Evolutionary conservation across 441 rosid genomes (phyloP), one percentile per base, ranked within the genome.

Genomic region (Caryocar brasiliense): DNA sequence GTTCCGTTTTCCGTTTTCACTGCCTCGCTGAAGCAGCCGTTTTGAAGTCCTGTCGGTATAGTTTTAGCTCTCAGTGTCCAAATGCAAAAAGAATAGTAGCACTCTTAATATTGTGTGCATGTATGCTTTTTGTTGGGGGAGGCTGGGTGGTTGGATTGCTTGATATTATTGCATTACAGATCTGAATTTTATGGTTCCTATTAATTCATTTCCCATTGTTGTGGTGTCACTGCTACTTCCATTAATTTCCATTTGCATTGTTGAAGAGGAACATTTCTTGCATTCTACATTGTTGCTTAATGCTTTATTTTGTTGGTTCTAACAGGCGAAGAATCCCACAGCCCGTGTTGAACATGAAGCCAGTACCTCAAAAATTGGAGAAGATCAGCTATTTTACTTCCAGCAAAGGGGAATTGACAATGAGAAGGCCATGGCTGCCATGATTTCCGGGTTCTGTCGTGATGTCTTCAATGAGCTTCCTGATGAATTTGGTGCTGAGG

Each of bases 381-480:
- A 85, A 74, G 96, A 85, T 70, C 96, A 92, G 73, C 77, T 92
- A n/a, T 92, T 92, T 75, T 92, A 85, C 82, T 92, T 92, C 61
- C 98, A 85, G 65, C 98, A 92, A 48, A 83, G 96, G 63, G 94
- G 96, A 23, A 74, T 92, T 0, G 95, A 85, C 67, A 82, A 80
- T 0, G 95, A 92, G 85, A 92, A 71, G 63, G 98, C 96, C 7
- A 81, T 92, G 94, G 96, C 96, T 0, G 98, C 96, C 6, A 92
- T 85, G 94, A 82, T 92, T 43, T 86, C 95, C 10, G 96, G 98
- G 28, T 92, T 85, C 59, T 92, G 96, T 76, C 78, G 67, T 5
- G 95, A 85, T 22, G 92, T 92, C 0, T 87, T 87, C 81, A 87
- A 87, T 19, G 89, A 92, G 69, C 71, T 92, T 18, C 98, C 96